phyloP scores from a whole-genome alignment of 2,329 filamentous ascomycete genomes.

The Sclerotinia nivalis region DNA sequence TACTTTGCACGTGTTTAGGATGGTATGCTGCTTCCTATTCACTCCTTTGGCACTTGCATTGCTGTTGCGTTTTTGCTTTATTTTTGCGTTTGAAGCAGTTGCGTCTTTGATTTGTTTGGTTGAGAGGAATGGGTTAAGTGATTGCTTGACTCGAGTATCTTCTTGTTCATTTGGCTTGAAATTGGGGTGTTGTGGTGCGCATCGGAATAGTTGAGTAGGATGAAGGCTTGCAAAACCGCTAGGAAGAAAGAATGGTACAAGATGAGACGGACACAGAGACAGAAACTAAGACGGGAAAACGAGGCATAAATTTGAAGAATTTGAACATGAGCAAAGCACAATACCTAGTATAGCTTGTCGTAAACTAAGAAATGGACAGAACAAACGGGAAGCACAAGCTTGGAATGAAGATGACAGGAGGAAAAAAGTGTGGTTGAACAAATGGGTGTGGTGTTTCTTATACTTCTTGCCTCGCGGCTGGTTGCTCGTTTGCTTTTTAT shows the following conservation, averaged over 20 bases:
- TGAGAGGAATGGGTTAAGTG: neutral
- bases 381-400: neutral
- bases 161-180: neutral
- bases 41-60: neutral
- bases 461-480: conserved; percentile 39
- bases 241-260: neutral
- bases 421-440: conserved; percentile 27
- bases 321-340: neutral
- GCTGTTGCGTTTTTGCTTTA: neutral
- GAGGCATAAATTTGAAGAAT: neutral
- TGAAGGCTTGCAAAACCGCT: neutral
- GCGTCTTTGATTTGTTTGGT: neutral
- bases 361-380: neutral
- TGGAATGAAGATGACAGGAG: conserved; percentile 22
- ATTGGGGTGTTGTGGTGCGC: too few species aligned
- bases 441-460: conserved; percentile 22
- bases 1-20: neutral
- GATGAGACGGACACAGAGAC: neutral
- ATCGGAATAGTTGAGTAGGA: neutral
- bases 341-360: neutral
- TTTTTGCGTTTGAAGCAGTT: neutral
- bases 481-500: conserved; percentile 18
- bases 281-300: neutral
- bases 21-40: neutral
- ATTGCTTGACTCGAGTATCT: neutral